A percentile compares a stretch with the other conserved stretches of the same genome.
Conservation (phyloP, 495 filamentous ascomycete genomes). For the Lepidopterella palustris region DNA sequence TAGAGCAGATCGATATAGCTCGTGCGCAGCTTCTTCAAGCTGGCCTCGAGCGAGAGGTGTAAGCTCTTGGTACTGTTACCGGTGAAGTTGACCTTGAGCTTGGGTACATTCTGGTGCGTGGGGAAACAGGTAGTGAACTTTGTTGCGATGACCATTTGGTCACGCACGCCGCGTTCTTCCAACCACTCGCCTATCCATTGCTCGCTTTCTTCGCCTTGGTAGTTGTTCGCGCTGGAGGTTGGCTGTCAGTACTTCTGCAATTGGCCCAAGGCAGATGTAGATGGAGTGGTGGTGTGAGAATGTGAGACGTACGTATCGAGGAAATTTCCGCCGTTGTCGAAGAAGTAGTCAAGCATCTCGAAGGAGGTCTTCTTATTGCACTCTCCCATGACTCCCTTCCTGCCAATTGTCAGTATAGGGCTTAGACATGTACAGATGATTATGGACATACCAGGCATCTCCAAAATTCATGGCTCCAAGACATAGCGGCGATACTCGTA, state of each 20-base stretch:
- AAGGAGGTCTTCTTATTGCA: constrained; percentile 53
- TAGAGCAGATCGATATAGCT: constrained; percentile 55
- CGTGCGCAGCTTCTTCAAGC: constrained; percentile 56
- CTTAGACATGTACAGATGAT: neutral
- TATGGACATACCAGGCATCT: constrained; percentile 40
- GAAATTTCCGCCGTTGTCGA: constrained; percentile 67
- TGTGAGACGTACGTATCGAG: constrained; percentile 59
- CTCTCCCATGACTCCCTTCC: constrained; percentile 36
- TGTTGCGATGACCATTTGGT: constrained; percentile 64
- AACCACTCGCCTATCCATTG: constrained; percentile 76
- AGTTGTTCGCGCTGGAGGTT: constrained; percentile 33
- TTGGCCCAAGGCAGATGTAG: constrained; percentile 20
- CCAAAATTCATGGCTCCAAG: constrained; percentile 60
- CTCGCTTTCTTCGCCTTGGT: constrained; percentile 67
- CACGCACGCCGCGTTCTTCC: constrained; percentile 44
- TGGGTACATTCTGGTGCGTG: neutral
- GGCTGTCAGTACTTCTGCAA: neutral
- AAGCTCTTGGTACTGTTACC: constrained; percentile 51
- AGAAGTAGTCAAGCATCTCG: constrained; percentile 55
- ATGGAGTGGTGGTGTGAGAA: neutral
- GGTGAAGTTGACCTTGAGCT: constrained; percentile 15
- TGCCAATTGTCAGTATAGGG: neutral
- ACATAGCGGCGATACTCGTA: constrained; percentile 51
- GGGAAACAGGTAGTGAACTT: constrained; percentile 49
- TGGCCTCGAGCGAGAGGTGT: constrained; percentile 48